These are phyloP conservation scores for Ampelomyces quisqualis DNA, from an alignment of 2,329 filamentous ascomycete genomes.

Conservation along the genomic window DNA sequence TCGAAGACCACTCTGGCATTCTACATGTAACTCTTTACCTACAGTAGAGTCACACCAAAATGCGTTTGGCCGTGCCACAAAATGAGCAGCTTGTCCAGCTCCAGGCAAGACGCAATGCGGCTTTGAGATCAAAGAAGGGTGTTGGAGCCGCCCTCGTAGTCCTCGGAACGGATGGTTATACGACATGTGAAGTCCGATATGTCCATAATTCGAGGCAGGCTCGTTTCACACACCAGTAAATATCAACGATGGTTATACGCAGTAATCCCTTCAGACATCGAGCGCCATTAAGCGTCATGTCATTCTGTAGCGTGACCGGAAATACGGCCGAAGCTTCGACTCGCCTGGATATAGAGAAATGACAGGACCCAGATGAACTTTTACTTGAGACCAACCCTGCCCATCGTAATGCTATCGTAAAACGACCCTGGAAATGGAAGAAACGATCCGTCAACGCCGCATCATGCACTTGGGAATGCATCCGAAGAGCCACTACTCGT, in stretches of 20 bases:
- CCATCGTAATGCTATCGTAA: conserved; percentile 10
- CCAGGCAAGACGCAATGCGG: no score
- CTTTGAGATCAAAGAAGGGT: no score
- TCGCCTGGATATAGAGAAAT: conserved; percentile 1
- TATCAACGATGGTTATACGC: background rate
- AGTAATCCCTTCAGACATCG: background rate
- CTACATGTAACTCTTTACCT: no score
- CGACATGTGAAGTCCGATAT: background rate
- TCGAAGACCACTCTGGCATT: no score
- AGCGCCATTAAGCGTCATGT: background rate
- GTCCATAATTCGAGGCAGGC: background rate
- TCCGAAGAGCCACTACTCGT: conserved; percentile 18
- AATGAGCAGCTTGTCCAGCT: no score
- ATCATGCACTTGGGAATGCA: conserved; percentile 14
- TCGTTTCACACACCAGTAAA: background rate
- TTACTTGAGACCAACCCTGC: conserved; percentile 8
- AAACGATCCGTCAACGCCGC: conserved; percentile 12
- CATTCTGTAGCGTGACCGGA: no score
- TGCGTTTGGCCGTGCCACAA: no score
- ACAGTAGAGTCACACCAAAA: no score
- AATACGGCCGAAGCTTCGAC: background rate
- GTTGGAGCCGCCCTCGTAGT: background rate
- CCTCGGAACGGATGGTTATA: no score
- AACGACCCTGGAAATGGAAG: conserved; percentile 10
- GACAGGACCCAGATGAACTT: conserved; percentile 6